phyloP scores from a whole-genome alignment of 495 filamentous ascomycete genomes.

The Penicillium fimorum region DNA sequence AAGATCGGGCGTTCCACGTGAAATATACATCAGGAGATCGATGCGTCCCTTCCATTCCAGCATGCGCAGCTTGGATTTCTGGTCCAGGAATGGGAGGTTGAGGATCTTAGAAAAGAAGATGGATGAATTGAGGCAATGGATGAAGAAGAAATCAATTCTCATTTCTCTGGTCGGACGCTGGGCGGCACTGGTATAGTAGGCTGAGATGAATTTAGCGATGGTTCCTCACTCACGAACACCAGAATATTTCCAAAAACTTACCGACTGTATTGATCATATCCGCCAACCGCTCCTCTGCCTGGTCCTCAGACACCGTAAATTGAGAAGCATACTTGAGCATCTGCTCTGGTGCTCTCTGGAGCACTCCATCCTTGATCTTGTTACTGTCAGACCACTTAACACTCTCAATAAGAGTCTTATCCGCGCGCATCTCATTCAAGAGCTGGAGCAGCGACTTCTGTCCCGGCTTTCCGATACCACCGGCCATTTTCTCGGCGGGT shows the following conservation, averaged over 20 bases:
- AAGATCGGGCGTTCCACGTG: slow-evolving; percentile 55
- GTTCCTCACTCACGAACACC: not conserved
- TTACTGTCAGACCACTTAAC: slow-evolving; percentile 54
- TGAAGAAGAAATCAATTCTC: slow-evolving; percentile 81
- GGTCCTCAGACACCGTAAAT: slow-evolving; percentile 57
- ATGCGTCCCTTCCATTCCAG: slow-evolving; percentile 74
- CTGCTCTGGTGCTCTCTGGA: slow-evolving; percentile 59
- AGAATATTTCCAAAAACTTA: slow-evolving; percentile 27
- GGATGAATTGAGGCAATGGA: slow-evolving; percentile 63
- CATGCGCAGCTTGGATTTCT: slow-evolving; percentile 58
- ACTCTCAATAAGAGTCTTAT: slow-evolving; percentile 53
- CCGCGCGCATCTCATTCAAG: slow-evolving; percentile 53
- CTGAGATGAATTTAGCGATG: slow-evolving; percentile 14
- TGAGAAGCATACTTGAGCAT: slow-evolving; percentile 59
- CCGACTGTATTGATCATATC: slow-evolving; percentile 72
- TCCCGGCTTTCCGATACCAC: slow-evolving; percentile 25
- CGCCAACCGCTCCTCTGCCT: slow-evolving; percentile 63
- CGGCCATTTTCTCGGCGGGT: slow-evolving; percentile 52
- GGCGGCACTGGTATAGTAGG: slow-evolving; percentile 62
- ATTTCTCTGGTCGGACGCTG: slow-evolving; percentile 60
- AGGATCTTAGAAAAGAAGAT: slow-evolving; percentile 62
- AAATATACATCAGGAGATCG: slow-evolving; percentile 67
- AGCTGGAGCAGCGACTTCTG: slow-evolving; percentile 56
- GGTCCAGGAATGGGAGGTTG: slow-evolving; percentile 25
- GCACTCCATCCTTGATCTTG: slow-evolving; percentile 65